Percentiles rank a stretch among this genome's conserved stretches.
Conservation (phyloP, 139 green algal genomes). For the Chlorella sorokiniana region DNA sequence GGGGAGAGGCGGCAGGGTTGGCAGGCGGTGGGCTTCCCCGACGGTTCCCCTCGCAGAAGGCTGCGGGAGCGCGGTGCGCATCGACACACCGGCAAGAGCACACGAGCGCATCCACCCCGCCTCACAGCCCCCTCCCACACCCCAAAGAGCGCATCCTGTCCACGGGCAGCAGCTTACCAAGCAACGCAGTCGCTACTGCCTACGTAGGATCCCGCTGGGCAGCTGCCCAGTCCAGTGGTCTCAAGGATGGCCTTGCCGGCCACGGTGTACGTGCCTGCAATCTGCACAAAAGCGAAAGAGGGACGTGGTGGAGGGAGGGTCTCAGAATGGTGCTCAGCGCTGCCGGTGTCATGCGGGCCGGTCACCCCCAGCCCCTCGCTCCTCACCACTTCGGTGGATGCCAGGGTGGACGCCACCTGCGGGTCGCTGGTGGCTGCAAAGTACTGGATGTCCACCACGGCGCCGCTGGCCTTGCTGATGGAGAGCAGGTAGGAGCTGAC, state of each 20-base stretch:
- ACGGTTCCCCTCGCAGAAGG: background rate
- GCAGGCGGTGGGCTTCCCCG: background rate
- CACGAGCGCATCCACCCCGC: background rate
- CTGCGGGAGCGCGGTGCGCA: background rate
- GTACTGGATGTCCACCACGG: background rate
- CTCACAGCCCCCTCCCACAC: background rate
- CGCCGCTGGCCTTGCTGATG: background rate
- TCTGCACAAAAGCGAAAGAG: too few species aligned
- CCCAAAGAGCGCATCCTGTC: too few species aligned
- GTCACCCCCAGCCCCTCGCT: background rate
- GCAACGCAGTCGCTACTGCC: background rate
- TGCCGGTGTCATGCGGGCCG: background rate
- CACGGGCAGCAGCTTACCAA: too few species aligned
- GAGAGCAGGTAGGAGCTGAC: conserved; percentile 2
- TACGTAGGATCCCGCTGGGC: background rate
- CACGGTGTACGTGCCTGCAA: background rate
- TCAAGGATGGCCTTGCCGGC: background rate
- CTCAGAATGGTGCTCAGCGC: too few species aligned
- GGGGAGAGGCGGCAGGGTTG: background rate
- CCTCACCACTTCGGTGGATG: background rate
- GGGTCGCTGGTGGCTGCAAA: background rate
- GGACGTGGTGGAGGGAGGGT: too few species aligned
- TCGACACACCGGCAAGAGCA: background rate
- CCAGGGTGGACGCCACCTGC: background rate
- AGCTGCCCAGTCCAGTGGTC: background rate